Evolutionary conservation across 768 basidiomycete genomes (phyloP).

Genomic region (Rubroboletus pulcherrimus): DNA sequence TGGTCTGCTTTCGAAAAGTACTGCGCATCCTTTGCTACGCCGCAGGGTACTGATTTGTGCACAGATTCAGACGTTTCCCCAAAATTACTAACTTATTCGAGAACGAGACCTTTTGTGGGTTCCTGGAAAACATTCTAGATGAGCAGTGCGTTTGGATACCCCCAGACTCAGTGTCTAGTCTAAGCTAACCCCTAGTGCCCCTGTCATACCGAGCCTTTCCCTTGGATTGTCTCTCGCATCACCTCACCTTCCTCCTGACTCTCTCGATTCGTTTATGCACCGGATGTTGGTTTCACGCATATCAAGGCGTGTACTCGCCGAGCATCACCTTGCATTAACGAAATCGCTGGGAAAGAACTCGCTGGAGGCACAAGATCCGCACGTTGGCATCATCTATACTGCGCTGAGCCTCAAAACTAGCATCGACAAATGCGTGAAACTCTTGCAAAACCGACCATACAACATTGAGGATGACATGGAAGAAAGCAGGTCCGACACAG

Average conservation of each 20-base stretch:
- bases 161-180: background rate
- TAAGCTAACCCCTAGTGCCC: slow-evolving; percentile 45
- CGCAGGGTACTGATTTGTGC: slow-evolving; percentile 12
- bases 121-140: slow-evolving; percentile 57
- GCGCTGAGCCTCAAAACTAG: slow-evolving; percentile 64
- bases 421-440: slow-evolving; percentile 61
- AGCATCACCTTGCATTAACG: slow-evolving; percentile 85
- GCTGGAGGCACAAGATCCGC: slow-evolving; percentile 44
- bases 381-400: slow-evolving; percentile 85
- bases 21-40: slow-evolving; percentile 6
- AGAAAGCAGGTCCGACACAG: slow-evolving; percentile 25
- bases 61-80: slow-evolving; percentile 71
- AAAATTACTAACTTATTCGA: slow-evolving; percentile 67
- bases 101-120: slow-evolving; percentile 75
- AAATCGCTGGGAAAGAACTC: slow-evolving; percentile 41
- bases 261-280: slow-evolving; percentile 82
- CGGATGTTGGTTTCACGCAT: slow-evolving; percentile 90
- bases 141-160: slow-evolving; percentile 61
- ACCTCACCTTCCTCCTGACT: slow-evolving; percentile 70
- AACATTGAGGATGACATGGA: slow-evolving; percentile 39
- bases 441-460: slow-evolving; percentile 49
- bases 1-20: slow-evolving; percentile 87
- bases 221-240: slow-evolving; percentile 85
- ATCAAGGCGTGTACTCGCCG: slow-evolving; percentile 82
- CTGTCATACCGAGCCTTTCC: slow-evolving; percentile 76